Base-by-base conservation (phyloP, 371 early-diverging fungal genomes). In the Mortierella sp. region DNA sequence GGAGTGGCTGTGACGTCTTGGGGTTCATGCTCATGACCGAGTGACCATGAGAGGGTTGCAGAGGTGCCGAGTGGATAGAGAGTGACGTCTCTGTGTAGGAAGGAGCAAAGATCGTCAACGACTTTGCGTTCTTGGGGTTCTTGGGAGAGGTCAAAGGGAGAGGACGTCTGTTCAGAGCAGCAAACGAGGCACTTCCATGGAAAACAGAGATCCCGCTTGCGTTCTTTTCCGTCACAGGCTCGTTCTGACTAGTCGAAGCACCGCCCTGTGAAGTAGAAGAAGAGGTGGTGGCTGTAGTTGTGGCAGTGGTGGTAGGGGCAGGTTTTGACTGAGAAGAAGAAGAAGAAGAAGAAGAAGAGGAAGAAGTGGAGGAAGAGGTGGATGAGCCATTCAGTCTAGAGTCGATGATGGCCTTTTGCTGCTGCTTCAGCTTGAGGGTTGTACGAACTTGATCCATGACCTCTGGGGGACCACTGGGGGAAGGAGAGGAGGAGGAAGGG, bases 61-160 rank as follows among this genome's bases (percentile, higher is more conserved):
- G 58, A 7, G 89, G 89, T 26, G 89, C 89, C 26, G 89, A 88
- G 46, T 84, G 84, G 29, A 88, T 83, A 16, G 85, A 81, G 9
- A 83, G 70, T 2, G 85, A 64, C 50, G 85, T 85, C 30, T 87
- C 87, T 47, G 76, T 77, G 58, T 88, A 88, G 11, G 89, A 85
- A 3, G 89, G 87, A 14, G 89, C 82, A 80, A 81, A 87, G 47
- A 88, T 88, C 15, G 89, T 88, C 55, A 88, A 62, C 26, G 86
- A 83, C 60, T 86, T 81, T 23, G 86, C 81, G 56, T 86, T 88
- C 56, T 87, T 88, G 50, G 75, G 74, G 18, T 85, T 80, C 66
- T 67, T 80, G 18, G 72, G 74, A 12, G 74, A 74, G 7, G 61
- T 44, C 61, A 61, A 50, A 3, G 76, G 71, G 21, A 59, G 64